A percentile compares a stretch with the other conserved stretches of the same genome.
phyloP scores from a whole-genome alignment of 345 rosid species.

The Euphorbia tirucalli region DNA sequence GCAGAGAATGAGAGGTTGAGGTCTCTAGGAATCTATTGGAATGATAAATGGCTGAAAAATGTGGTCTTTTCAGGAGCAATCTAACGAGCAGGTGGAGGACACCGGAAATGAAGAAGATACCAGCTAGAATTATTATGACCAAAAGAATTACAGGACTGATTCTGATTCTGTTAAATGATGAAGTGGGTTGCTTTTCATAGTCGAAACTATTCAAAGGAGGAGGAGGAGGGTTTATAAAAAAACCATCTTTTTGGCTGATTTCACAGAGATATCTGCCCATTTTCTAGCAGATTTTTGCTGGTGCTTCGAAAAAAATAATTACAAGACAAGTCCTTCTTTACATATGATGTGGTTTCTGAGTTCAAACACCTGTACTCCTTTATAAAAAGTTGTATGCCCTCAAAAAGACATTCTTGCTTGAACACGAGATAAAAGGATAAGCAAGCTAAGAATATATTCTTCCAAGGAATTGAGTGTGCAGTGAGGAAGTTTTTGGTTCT shows the following conservation, averaged over 20 bases:
- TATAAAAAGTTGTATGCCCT: not conserved
- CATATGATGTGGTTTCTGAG: not conserved
- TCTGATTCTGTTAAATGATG: conserved; percentile 37
- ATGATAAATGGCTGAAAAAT: conserved; percentile 40
- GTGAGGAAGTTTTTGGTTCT: conserved; percentile 13
- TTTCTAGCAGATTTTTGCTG: not conserved
- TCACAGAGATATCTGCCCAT: conserved; percentile 33
- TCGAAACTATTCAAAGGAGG: conserved; percentile 22
- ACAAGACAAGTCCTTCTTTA: not conserved
- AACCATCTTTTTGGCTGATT: conserved; percentile 22
- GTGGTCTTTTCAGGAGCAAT: conserved; percentile 40
- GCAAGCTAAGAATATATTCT: conserved; percentile 26
- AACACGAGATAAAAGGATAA: not conserved
- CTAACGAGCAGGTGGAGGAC: conserved; percentile 61
- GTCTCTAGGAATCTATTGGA: conserved; percentile 43
- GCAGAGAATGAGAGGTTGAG: conserved; percentile 44
- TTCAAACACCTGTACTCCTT: not conserved
- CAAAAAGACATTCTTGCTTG: conserved; percentile 24
- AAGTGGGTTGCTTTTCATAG: conserved; percentile 31
- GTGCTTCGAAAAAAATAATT: conserved; percentile 8
- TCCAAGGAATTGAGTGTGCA: conserved; percentile 14
- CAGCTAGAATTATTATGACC: conserved; percentile 47
- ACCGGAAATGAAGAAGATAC: conserved; percentile 50
- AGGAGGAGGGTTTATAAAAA: conserved; percentile 31
- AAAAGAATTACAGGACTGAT: conserved; percentile 53